A percentile compares a stretch with the other conserved stretches of the same genome.
These are phyloP conservation scores for Boletus vinaceobasis DNA, from an alignment of 768 basidiomycete genomes.

Conservation along the genomic window DNA sequence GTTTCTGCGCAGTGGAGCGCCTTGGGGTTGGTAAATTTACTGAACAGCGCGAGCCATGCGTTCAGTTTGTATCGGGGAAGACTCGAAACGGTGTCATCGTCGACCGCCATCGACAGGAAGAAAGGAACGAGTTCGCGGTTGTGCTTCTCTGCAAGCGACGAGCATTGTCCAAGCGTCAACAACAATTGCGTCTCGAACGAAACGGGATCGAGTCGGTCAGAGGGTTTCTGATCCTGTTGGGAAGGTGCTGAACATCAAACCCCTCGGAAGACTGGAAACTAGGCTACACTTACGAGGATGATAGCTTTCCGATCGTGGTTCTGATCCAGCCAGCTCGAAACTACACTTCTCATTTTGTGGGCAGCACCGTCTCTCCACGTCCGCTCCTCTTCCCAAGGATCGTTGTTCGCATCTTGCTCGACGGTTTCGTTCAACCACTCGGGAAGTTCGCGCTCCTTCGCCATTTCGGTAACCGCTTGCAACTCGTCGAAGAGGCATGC, in stretches of 20 bases:
- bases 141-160: constrained; percentile 78
- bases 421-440: constrained; percentile 26
- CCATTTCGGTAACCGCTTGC: constrained; percentile 27
- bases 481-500: constrained; percentile 62
- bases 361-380: constrained; percentile 76
- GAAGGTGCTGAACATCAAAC: not conserved
- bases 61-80: constrained; percentile 61
- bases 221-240: constrained; percentile 36
- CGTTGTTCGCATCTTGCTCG: constrained; percentile 21
- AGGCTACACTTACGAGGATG: constrained; percentile 31
- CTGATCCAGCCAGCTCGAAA: constrained; percentile 46
- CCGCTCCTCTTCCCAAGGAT: constrained; percentile 62
- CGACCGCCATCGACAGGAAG: constrained; percentile 57
- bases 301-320: constrained; percentile 31
- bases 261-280: not conserved
- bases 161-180: constrained; percentile 60
- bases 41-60: constrained; percentile 80
- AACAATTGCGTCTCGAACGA: constrained; percentile 85
- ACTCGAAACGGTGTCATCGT: constrained; percentile 32
- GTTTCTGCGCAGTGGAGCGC: constrained; percentile 68
- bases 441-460: constrained; percentile 5
- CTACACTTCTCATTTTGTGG: constrained; percentile 51
- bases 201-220: constrained; percentile 64
- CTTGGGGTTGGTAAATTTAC: constrained; percentile 92
- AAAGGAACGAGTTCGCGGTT: constrained; percentile 83